Conservation (phyloP, 352 stramenopile species). For the Phytophthora multivora region DNA sequence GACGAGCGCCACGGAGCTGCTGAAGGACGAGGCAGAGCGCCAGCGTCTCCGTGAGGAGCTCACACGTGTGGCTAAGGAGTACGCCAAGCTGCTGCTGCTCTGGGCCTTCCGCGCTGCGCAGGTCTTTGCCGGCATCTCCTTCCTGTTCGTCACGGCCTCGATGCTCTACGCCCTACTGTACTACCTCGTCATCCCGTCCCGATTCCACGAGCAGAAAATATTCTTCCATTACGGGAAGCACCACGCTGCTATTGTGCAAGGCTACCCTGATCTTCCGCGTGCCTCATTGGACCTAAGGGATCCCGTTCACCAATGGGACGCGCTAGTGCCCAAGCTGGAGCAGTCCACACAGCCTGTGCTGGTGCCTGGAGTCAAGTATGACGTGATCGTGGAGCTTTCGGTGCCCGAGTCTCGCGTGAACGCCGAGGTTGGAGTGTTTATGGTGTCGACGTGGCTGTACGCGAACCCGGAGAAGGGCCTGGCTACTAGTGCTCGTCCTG, state of each 20-base stretch:
- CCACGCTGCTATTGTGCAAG: constrained; percentile 42
- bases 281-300: constrained; percentile 64
- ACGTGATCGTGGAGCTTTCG: constrained; percentile 76
- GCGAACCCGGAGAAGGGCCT: constrained; percentile 28
- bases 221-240: constrained; percentile 74
- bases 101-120: constrained; percentile 48
- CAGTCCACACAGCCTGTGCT: constrained; percentile 38
- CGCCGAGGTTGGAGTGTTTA: constrained; percentile 79
- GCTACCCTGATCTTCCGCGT: constrained; percentile 33
- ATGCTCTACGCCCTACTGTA: constrained; percentile 76
- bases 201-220: constrained; percentile 77
- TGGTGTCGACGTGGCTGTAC: constrained; percentile 62
- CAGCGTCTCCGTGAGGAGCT: constrained; percentile 54
- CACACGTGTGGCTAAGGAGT: constrained; percentile 21
- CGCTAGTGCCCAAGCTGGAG: constrained; percentile 32
- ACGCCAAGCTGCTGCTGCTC: constrained; percentile 40
- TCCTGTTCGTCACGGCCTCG: constrained; percentile 61
- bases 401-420: constrained; percentile 68
- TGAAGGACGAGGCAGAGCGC: constrained; percentile 55
- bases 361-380: constrained; percentile 74
- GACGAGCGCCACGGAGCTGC: constrained; percentile 41
- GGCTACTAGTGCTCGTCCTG: constrained; percentile 58
- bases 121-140: constrained; percentile 36
- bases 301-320: constrained; percentile 64
- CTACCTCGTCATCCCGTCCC: constrained; percentile 78